Evolutionary conservation across 2,329 filamentous ascomycete genomes (phyloP).

Genomic region (Colletotrichum eremochloae): DNA sequence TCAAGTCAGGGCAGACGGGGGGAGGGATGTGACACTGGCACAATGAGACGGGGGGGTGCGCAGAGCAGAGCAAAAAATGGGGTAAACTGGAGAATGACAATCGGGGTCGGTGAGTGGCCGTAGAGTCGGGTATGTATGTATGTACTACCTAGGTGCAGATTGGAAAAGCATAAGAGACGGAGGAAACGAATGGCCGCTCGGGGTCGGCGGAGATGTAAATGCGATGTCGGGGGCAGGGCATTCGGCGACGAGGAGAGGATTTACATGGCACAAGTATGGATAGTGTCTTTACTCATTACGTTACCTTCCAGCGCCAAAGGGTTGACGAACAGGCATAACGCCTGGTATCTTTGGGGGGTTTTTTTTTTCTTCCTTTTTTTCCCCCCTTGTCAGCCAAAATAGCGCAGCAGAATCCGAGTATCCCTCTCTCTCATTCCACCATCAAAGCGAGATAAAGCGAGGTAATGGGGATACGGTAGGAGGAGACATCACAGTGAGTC

Average conservation of each 20-base stretch:
- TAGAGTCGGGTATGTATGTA: not conserved
- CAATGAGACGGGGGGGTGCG: constrained; percentile 2
- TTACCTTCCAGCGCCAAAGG: no score
- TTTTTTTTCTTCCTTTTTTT: no score
- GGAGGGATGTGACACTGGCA: not conserved
- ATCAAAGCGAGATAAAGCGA: not conserved
- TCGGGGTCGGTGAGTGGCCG: constrained; percentile 3
- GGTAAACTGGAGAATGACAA: constrained; percentile 33
- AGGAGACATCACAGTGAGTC: not conserved
- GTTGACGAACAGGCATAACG: not conserved
- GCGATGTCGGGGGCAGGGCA: not conserved
- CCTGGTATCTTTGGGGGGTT: not conserved
- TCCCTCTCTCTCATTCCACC: not conserved
- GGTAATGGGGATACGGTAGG: not conserved
- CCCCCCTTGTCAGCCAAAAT: not conserved
- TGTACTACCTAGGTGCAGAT: not conserved
- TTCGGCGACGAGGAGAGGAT: no score
- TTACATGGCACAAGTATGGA: no score
- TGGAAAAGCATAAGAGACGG: not conserved
- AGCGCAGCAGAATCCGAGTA: not conserved
- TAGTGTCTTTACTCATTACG: no score
- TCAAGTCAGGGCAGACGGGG: not conserved
- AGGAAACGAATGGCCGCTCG: not conserved
- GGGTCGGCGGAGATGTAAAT: not conserved
- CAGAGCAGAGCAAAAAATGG: constrained; percentile 34